Evolutionary conservation across 2,329 filamentous ascomycete genomes (phyloP), one percentile per base, ranked within the genome.

Genomic region (Annulohypoxylon truncatum): DNA sequence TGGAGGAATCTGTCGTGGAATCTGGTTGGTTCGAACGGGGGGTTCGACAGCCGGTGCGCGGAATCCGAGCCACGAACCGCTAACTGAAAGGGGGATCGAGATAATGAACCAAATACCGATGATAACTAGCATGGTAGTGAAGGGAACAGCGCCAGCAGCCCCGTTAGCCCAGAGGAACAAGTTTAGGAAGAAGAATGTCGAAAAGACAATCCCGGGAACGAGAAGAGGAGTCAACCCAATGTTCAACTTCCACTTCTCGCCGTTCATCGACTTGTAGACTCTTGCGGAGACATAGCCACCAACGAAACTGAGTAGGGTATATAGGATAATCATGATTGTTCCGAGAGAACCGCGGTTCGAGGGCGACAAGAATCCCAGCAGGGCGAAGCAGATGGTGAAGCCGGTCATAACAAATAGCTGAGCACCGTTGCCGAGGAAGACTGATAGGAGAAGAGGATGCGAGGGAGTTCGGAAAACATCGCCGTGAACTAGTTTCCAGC

Each of bases 391-490:
- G 74, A 99, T 97, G 50, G 96, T 98, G 76, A 94, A 90, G 29
- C 93, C 96, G 1, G 94, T 92, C 95, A 99, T 99, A 78, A 97
- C 94, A 79, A 99, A 98, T 2, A 99, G 88, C 80, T 99, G 96
- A 9, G 93, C 93, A 66, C 96, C 96, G 76, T 96, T 98, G 63
- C 96, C 96, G 42, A 97, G 86, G 68, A 99, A 85, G 5, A 99
- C 85, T 60, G 94, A 94, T 18, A 99, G 85, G 12, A 97, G 83
- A 26, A 99, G 85, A 1, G 94, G 92, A 65, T 92, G 90, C 70
- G 90, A 88, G 2, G 96, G 96, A 9, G 91, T 90, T 61, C 96
- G 91, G 85, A 99, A 99, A 29, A 98, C 95, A 78, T 99, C 96
- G 57, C 96, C 96, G 74, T 99, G 96, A 0, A 99, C 94, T 50